These are phyloP conservation scores for Corymbia maculata DNA, from an alignment of 345 rosid genomes.

Conservation along the genomic window DNA sequence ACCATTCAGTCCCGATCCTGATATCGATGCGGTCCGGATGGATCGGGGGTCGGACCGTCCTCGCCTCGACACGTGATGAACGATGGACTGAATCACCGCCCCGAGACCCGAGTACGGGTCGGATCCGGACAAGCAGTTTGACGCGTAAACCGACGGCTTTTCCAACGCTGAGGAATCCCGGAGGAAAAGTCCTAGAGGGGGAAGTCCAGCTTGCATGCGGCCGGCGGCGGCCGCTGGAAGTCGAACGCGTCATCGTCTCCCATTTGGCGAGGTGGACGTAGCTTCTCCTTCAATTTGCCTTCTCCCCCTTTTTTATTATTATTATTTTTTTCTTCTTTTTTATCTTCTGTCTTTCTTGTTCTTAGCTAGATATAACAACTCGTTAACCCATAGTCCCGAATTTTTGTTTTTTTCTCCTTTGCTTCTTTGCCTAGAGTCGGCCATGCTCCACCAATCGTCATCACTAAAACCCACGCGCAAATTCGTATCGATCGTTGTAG, in stretches of 20 bases:
- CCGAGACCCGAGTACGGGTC: not conserved
- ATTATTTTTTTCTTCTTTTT: no score
- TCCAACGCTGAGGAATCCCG: not conserved
- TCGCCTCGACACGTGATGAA: not conserved
- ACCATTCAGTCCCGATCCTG: not conserved
- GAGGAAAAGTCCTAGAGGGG: not conserved
- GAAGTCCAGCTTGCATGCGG: not conserved
- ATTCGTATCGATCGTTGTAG: not conserved
- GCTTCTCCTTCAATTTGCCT: not conserved
- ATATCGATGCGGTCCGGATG: not conserved
- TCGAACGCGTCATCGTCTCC: not conserved
- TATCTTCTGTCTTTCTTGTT: not conserved
- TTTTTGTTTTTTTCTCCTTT: not conserved
- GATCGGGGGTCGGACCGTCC: not conserved
- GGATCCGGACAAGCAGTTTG: not conserved
- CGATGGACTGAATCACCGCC: not conserved
- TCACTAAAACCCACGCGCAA: not conserved
- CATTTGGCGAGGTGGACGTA: not conserved
- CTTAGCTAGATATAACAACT: not conserved
- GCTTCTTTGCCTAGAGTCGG: not conserved
- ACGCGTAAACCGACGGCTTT: not conserved
- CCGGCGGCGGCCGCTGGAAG: not conserved
- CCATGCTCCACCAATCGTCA: not conserved
- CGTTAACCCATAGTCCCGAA: not conserved
- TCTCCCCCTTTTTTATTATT: not conserved